Evolutionary conservation across 2,329 filamentous ascomycete genomes (phyloP), one percentile per base, ranked within the genome.

Genomic region (Clarireedia hainanense): DNA sequence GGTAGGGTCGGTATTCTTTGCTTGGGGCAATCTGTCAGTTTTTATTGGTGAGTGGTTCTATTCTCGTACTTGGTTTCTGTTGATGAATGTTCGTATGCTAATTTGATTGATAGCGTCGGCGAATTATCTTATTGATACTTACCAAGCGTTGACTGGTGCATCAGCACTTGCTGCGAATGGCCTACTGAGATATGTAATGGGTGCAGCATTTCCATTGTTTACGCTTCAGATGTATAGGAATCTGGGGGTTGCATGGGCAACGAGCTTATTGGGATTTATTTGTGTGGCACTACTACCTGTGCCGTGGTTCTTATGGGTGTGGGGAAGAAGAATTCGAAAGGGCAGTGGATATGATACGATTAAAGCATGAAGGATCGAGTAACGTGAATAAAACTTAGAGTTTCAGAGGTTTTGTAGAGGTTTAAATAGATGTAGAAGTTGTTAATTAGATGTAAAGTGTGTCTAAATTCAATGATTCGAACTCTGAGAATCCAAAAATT

Each of bases 141-240:
- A 83, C 61, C 74, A 77, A 4, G 74, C 78, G 0, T 68, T 64
- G 10, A 76, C 77, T 12, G 76, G 82, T 0, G 81, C 83, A 0
- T 83, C 77, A 57, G 81, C 80, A 0, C 71, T 80, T 51, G 80
- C 78, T 12, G 83, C 83, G 2, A 85, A 84, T 57, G 76, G 77
- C 1, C 69, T 86, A 5, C 71, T 78, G 2, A 69, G 83, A 34
- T 86, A 85, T 59, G 66, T 67, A 0, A 72, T 85, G 4, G 80
- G 78, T 0, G 79, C 76, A 1, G 77, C 72, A 0, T 85, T 86
- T 55, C 83, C 83, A 0, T 65, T 86, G 0, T 86, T 85, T 59
- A 78, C 79, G 0, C 69, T 84, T 0, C 78, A 82, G 56, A 79
- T 74, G 70, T 73, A 73, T 54, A 53, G 64, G 24, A 56, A 46